A percentile compares a stretch with the other conserved stretches of the same genome.
phyloP scores from a whole-genome alignment of 1,139 yeast genomes.

The Keqinozyma sinolaborantium region DNA sequence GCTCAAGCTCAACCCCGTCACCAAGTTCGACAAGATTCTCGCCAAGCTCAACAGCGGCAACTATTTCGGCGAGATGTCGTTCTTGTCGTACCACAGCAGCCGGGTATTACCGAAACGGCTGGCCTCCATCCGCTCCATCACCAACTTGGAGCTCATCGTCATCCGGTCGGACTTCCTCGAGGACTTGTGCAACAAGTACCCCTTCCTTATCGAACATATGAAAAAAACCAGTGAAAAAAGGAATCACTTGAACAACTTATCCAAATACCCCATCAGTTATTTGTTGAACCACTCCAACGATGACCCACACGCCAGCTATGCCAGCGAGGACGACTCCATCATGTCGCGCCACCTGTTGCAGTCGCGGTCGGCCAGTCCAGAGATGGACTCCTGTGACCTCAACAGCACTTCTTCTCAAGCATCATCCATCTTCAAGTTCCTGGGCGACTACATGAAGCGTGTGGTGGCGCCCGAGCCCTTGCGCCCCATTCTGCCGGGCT shows the following conservation, averaged over 20 bases:
- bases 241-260: conserved; percentile 13
- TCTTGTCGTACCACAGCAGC: conserved; percentile 46
- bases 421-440: conserved; percentile 1
- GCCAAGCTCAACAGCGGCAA: conserved; percentile 63
- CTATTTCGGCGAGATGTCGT: conserved; percentile 77
- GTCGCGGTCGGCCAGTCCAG: conserved; percentile 15
- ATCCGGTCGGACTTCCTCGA: conserved; percentile 53
- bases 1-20: conserved; percentile 32
- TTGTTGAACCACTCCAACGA: neutral
- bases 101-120: conserved; percentile 35
- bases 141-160: conserved; percentile 57
- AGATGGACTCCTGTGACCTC: conserved; percentile 3
- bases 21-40: conserved; percentile 18
- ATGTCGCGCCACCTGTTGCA: conserved; percentile 2
- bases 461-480: neutral
- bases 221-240: conserved; percentile 57
- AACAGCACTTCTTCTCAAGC: neutral
- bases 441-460: neutral
- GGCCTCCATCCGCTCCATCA: conserved; percentile 61
- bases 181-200: conserved; percentile 52
- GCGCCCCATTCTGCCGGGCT: neutral
- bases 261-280: conserved; percentile 1
- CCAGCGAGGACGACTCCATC: neutral
- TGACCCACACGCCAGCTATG: neutral
- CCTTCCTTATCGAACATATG: conserved; percentile 57